Base-by-base conservation (phyloP, 1,139 yeast species). In the Magnusiomyces sp. region DNA sequence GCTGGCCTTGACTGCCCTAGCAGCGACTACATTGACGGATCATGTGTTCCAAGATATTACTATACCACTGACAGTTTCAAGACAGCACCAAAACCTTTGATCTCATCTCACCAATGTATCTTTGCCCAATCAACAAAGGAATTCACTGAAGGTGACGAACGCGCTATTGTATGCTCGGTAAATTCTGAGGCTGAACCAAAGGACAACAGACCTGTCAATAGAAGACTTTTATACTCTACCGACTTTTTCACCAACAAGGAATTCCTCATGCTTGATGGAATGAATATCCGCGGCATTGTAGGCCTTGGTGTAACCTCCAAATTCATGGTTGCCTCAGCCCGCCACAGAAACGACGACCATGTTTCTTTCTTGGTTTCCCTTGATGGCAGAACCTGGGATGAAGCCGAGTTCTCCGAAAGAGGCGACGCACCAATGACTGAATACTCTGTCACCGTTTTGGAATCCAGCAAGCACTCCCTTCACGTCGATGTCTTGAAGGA, bases 21-120 rank as follows among this genome's bases (percentile, higher is more conserved):
- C 7, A 58, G 63, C 43, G 60, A 60, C 20, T 59, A 56, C 2
- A 56, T 54, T 1, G 54, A 56, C 23, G 45, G 49, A 16, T 55
- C 58, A 29, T 80, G 87, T 59, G 55, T 58, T 11, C 61, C 59
- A 4, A 54, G 54, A n/a, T 68, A 69, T 55, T 78, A 60, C 58
- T 77, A 76, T 58, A 74, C 89, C 2, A 68, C 61, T 1, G 82
- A 83, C 62, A 79, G 77, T 2, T 75, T 83, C 60, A 68, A 69
- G 49, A 59, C 78, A 0, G 55, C 63, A 6, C 76, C 78, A 1
- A 66, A 65, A 17, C 56, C 57, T 39, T 58, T 81, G 45, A 61
- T 46, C 7, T 55, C 56, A n/a, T 56, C 50, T 46, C 59, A 45
- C 37, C 64, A 65, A 39, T 84, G 92, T 70, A 62, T 66, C 2